Evolutionary conservation across 129 eudicot species (phyloP), one percentile per base, ranked within the genome.

Genomic region (Lactuca sativa): DNA sequence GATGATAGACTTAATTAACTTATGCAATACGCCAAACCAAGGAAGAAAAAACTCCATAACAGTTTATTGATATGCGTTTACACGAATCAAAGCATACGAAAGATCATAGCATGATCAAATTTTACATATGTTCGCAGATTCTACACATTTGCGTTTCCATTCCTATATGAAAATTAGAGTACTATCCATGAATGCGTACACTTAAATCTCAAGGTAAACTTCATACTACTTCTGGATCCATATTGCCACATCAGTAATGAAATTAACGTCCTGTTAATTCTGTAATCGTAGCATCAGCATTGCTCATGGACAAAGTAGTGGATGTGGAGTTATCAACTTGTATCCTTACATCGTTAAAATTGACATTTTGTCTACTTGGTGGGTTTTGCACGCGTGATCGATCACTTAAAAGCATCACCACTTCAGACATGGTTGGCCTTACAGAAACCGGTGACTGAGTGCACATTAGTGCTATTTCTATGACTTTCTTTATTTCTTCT

Each of bases 371-470:
- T 48, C 93, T 80, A 53, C 67, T 84, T 4, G 84, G 85, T 4
- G 76, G 70, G 54, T 54, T 80, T 15, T 61, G 77, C 21, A 77
- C 85, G 14, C 66, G 44, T 21, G 88, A 64, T 11, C 81, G 61
- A 53, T 86, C 88, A 59, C 88, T 86, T 66, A 72, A 59, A 69
- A 89, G 88, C 86, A 84, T 71, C 69, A 86, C 78, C 12, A 89
- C 82, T 73, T 89, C 93, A 1, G 96, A 86, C 96, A 89, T 89
- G 0, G 84, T 81, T 62, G 96, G 96, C 67, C 96, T 84, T 12
- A 72, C 70, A 5, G 90, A 72, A 44, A 84, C 82, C 0, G 87
- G 87, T 15, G 96, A 81, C 56, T 89, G 90, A 25, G 90, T 89
- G 83, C 96, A 89, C 64, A 80, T 49, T 34, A 89, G 59, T 33